Percentiles rank a stretch among this genome's conserved stretches.
Conservation (phyloP, 495 filamentous ascomycete species). For the Letharia columbiana region DNA sequence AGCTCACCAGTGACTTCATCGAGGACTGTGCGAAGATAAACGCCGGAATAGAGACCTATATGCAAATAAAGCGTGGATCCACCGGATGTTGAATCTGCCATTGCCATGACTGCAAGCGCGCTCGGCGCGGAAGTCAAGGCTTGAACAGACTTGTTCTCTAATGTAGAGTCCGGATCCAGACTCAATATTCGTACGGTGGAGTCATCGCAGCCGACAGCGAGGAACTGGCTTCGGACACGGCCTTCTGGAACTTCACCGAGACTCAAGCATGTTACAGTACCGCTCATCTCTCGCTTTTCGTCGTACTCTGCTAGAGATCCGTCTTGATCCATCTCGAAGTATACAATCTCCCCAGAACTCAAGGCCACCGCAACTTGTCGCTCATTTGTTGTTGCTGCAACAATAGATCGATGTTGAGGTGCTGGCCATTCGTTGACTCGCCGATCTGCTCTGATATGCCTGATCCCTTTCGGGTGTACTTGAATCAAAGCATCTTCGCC, state of each 20-base stretch:
- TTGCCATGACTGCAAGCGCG: slow-evolving; percentile 82
- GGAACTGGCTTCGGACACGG: slow-evolving; percentile 70
- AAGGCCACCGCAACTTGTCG: slow-evolving; percentile 88
- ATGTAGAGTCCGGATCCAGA: slow-evolving; percentile 77
- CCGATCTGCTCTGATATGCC: slow-evolving; percentile 72
- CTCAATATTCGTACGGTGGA: slow-evolving; percentile 88
- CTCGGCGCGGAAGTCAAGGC: slow-evolving; percentile 85
- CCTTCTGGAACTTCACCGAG: slow-evolving; percentile 92
- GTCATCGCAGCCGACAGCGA: slow-evolving; percentile 95
- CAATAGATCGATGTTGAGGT: slow-evolving; percentile 87
- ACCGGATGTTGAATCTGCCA: slow-evolving; percentile 76
- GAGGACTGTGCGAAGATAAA: slow-evolving; percentile 87
- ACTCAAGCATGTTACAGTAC: slow-evolving; percentile 88
- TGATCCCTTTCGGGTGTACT: slow-evolving; percentile 89
- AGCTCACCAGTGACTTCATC: slow-evolving; percentile 93
- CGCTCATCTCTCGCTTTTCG: slow-evolving; percentile 89
- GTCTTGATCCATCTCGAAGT: slow-evolving; percentile 94
- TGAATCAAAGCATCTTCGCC: slow-evolving; percentile 90
- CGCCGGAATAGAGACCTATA: slow-evolving; percentile 89
- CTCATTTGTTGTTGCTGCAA: slow-evolving; percentile 90
- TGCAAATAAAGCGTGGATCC: slow-evolving; percentile 84
- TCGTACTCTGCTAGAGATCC: slow-evolving; percentile 88
- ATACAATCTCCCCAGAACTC: slow-evolving; percentile 91
- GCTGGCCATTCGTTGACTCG: slow-evolving; percentile 90
- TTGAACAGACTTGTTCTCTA: slow-evolving; percentile 90